These are phyloP conservation scores for Penicillium vulpinum DNA, from an alignment of 2,329 filamentous ascomycete species.

Conservation along the genomic window DNA sequence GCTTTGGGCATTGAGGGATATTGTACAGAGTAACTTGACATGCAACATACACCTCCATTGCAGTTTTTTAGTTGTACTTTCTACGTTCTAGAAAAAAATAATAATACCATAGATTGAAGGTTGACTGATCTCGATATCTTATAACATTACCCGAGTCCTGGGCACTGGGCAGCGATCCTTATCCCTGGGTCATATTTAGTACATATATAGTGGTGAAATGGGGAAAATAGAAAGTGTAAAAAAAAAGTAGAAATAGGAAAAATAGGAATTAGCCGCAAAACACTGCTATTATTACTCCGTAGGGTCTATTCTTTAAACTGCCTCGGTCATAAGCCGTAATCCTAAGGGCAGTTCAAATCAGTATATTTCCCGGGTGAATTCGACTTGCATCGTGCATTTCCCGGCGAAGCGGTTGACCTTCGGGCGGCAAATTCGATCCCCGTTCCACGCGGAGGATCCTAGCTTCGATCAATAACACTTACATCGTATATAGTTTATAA, in stretches of 20 bases:
- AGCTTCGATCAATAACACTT: slow-evolving; percentile 8
- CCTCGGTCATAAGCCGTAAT: not conserved
- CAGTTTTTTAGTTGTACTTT: not conserved
- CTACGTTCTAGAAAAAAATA: not conserved
- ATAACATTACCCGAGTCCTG: not conserved
- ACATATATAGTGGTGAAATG: not conserved
- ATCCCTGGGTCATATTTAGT: not conserved
- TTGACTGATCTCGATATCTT: not conserved
- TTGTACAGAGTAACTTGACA: not conserved
- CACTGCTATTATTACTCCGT: not conserved
- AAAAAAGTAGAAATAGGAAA: too few relatives aligned
- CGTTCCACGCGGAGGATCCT: slow-evolving; percentile 14
- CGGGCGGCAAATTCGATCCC: slow-evolving; percentile 11
- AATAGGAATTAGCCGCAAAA: not conserved
- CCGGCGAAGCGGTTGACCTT: slow-evolving; percentile 14
- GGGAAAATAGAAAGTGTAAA: not conserved
- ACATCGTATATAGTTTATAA: not conserved
- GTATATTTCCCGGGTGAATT: not conserved
- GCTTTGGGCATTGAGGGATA: slow-evolving; percentile 1
- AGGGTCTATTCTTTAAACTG: too few relatives aligned
- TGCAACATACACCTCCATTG: not conserved
- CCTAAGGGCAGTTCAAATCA: not conserved
- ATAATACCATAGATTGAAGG: not conserved
- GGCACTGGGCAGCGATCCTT: not conserved
- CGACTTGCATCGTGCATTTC: slow-evolving; percentile 8